phyloP scores from a whole-genome alignment of 768 basidiomycete genomes.

The Phylloporus sp. region DNA sequence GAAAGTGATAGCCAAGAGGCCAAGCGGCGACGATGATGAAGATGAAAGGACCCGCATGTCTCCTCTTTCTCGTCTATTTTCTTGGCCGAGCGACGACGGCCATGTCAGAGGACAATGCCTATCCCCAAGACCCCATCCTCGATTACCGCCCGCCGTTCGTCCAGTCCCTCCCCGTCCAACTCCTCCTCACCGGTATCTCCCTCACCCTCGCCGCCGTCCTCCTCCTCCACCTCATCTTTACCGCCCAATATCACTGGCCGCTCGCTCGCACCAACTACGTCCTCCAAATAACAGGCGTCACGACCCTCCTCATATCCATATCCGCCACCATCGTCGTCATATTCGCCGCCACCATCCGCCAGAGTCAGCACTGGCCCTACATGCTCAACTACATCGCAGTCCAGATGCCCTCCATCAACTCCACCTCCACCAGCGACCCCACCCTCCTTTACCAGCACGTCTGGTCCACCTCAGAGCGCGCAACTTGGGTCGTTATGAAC shows the following conservation, averaged over 20 bases:
- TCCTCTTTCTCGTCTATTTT: constrained; percentile 5
- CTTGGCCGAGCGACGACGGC: constrained; percentile 22
- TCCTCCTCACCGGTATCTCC: constrained; percentile 79
- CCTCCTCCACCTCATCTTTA: constrained; percentile 89
- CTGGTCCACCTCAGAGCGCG: constrained; percentile 65
- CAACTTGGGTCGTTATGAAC: constrained; percentile 85
- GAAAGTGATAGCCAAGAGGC: neutral
- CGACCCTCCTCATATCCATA: constrained; percentile 71
- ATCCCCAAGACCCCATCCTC: constrained; percentile 65
- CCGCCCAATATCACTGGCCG: constrained; percentile 93
- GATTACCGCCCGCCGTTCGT: constrained; percentile 74
- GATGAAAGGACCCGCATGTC: neutral
- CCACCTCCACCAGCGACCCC: constrained; percentile 18
- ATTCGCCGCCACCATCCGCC: constrained; percentile 49
- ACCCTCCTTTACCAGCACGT: constrained; percentile 18
- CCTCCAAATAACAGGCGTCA: constrained; percentile 81
- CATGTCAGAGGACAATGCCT: constrained; percentile 9
- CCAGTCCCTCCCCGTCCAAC: constrained; percentile 86
- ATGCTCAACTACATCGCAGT: constrained; percentile 92
- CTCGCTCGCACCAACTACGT: constrained; percentile 89
- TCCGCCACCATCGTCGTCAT: constrained; percentile 76
- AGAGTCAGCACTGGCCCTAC: constrained; percentile 85
- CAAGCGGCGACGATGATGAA: neutral
- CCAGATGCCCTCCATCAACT: constrained; percentile 41
- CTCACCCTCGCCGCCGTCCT: constrained; percentile 81